Percentiles rank a stretch among this genome's conserved stretches.
Conservation (phyloP, 306 rosid species). For the Dalbergia oliveri region DNA sequence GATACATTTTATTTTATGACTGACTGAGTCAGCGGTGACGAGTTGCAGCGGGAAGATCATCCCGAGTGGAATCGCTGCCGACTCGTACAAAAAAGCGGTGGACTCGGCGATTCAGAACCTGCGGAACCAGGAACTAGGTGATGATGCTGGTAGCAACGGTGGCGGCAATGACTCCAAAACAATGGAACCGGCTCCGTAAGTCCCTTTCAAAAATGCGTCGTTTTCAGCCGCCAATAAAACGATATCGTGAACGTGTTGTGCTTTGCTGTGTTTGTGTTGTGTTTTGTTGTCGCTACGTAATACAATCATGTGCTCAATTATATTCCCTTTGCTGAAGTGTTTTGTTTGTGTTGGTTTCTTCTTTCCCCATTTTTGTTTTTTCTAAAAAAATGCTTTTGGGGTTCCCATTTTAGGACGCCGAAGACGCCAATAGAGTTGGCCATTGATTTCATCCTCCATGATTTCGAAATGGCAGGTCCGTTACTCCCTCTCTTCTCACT, state of each 20-base stretch:
- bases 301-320: slow-evolving; percentile 37
- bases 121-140: slow-evolving; percentile 61
- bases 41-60: slow-evolving; percentile 76
- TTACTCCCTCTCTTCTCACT: not conserved
- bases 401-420: slow-evolving; percentile 56
- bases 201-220: slow-evolving; percentile 13
- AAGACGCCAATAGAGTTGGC: slow-evolving; percentile 87
- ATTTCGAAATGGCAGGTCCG: slow-evolving; percentile 96
- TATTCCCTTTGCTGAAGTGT: slow-evolving; percentile 38
- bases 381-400: slow-evolving; percentile 4
- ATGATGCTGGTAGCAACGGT: not conserved
- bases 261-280: too few species aligned
- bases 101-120: slow-evolving; percentile 81
- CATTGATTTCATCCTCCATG: slow-evolving; percentile 89
- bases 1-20: not conserved
- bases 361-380: not conserved
- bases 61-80: slow-evolving; percentile 89
- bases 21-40: slow-evolving; percentile 4
- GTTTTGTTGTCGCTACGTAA: too few species aligned
- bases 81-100: slow-evolving; percentile 88
- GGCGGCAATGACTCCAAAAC: slow-evolving; percentile 46
- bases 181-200: slow-evolving; percentile 68
- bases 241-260: slow-evolving; percentile 28
- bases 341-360: not conserved
- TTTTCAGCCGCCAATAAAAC: slow-evolving; percentile 45